Base-by-base conservation (phyloP, 164 flowering plant species). In the Magnolia officinalis region DNA sequence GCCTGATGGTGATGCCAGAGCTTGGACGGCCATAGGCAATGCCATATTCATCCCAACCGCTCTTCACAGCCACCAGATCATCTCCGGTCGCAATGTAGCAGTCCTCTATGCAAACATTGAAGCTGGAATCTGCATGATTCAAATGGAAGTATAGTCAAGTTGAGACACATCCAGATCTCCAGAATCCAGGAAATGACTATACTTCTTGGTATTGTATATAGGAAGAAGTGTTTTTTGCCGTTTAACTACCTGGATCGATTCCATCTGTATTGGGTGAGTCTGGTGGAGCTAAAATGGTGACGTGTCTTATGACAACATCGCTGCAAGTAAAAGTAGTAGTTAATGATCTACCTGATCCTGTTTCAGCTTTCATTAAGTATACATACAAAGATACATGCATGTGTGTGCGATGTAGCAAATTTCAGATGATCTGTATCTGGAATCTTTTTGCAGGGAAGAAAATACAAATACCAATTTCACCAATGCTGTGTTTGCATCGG, bases 41-140 rank as follows among this genome's bases (percentile, higher is more conserved):
- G 9, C 99, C 99, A 37, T 96, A 96, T 76, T 96, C 91, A 74
- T 96, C 99, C 99, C 99, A 96, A 16, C 99, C 99, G 74, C 98
- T 94, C 86, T 96, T 96, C 70, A 96, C 89, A 14, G 98, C 91
- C n/a, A 96, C 91, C 45, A 94, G 85, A 80, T 96, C 99, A 67
- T 94, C 99, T 55, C 98, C 99, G 0, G 89, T 87, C 1, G 93
- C 86, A 72, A 94, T 94, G 83, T 87, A 94, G 18, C 94, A 89
- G 77, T 94, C 99, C 80, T 96, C 99, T 76, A 94, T 94, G 89
- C 99, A 96, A 45, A 96, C 93, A 67, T 90, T 84, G 64, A 86
- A 86, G 85, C 97, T 90, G 71, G 99, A 96, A 87, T 96, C 99
- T 96, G 91, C 74, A 82, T 19, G 45, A 9, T 6, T 5, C 2